These are phyloP conservation scores for Aspergillus sp. DNA, from an alignment of 2,329 filamentous ascomycete species.

Conservation along the genomic window DNA sequence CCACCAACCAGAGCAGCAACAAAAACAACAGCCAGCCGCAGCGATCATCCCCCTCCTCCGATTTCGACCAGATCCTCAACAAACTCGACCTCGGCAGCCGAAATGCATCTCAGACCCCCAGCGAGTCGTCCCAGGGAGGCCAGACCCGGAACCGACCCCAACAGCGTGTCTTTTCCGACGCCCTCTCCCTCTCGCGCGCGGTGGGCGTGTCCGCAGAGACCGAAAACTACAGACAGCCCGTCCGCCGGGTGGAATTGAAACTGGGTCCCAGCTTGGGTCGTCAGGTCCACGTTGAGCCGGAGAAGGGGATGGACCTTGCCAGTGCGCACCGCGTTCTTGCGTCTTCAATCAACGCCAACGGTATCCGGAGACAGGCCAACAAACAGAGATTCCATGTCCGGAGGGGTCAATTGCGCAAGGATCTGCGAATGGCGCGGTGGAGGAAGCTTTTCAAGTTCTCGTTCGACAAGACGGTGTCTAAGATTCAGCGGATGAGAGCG, in stretches of 20 bases:
- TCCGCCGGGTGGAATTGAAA: conserved; percentile 28
- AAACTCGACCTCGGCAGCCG: conserved; percentile 22
- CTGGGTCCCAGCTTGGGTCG: conserved; percentile 34
- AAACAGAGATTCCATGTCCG: conserved; percentile 39
- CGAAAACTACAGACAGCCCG: conserved; percentile 13
- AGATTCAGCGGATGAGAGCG: conserved; percentile 40
- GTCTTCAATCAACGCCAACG: conserved; percentile 24
- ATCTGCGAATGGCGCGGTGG: conserved; percentile 35
- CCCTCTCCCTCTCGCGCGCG: conserved; percentile 13
- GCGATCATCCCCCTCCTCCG: conserved; percentile 3
- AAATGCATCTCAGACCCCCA: conserved; percentile 4
- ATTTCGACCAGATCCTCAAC: conserved; percentile 30
- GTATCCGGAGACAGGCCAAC: conserved; percentile 24
- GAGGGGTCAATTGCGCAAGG: conserved; percentile 38
- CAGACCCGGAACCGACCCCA: neutral
- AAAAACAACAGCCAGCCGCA: no score
- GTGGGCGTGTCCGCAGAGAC: conserved; percentile 13
- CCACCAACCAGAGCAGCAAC: neutral
- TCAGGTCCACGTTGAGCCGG: conserved; percentile 29
- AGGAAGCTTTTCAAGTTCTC: conserved; percentile 41
- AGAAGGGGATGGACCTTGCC: conserved; percentile 25
- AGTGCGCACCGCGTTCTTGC: conserved; percentile 23
- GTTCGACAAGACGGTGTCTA: conserved; percentile 36
- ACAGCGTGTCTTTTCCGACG: conserved; percentile 8
- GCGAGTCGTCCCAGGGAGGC: no score